phyloP scores from a whole-genome alignment of 352 stramenopile genomes.

The Globisporangium okanoganense region DNA sequence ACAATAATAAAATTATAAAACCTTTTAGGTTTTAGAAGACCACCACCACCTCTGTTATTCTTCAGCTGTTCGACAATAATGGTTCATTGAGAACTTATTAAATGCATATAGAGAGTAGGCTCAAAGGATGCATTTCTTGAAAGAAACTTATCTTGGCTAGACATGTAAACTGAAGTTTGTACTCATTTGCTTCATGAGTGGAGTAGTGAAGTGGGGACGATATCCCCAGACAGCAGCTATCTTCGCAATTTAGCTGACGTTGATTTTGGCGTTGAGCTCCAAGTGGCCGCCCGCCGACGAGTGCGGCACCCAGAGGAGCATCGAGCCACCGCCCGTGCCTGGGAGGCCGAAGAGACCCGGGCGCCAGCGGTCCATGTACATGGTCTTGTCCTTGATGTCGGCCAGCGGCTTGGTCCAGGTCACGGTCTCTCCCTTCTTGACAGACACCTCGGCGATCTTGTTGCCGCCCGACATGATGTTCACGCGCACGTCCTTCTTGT shows the following conservation, averaged over 20 bases:
- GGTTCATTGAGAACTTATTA: too few species aligned
- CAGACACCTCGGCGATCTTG: conserved; percentile 35
- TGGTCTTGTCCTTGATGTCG: conserved; percentile 44
- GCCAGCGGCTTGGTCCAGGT: conserved; percentile 31
- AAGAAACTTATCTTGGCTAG: too few species aligned
- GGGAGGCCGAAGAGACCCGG: conserved; percentile 49
- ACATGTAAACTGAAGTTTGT: too few species aligned
- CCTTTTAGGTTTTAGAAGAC: too few species aligned
- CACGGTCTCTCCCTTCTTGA: conserved; percentile 30
- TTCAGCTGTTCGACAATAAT: too few species aligned
- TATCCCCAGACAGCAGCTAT: not conserved
- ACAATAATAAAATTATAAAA: too few species aligned
- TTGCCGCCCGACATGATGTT: conserved; percentile 50
- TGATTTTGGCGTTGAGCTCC: conserved; percentile 43
- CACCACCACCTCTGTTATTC: too few species aligned
- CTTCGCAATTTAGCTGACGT: conserved; percentile 31
- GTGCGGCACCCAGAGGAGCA: conserved; percentile 56
- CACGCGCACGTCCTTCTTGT: conserved; percentile 42
- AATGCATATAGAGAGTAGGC: too few species aligned
- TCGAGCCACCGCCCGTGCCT: conserved; percentile 51
- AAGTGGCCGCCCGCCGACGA: conserved; percentile 35
- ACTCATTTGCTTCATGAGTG: not conserved
- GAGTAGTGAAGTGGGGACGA: not conserved
- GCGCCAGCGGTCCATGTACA: conserved; percentile 71
- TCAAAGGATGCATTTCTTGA: too few species aligned